phyloP scores from a whole-genome alignment of 495 filamentous ascomycete species.

The Echria macrotheca region DNA sequence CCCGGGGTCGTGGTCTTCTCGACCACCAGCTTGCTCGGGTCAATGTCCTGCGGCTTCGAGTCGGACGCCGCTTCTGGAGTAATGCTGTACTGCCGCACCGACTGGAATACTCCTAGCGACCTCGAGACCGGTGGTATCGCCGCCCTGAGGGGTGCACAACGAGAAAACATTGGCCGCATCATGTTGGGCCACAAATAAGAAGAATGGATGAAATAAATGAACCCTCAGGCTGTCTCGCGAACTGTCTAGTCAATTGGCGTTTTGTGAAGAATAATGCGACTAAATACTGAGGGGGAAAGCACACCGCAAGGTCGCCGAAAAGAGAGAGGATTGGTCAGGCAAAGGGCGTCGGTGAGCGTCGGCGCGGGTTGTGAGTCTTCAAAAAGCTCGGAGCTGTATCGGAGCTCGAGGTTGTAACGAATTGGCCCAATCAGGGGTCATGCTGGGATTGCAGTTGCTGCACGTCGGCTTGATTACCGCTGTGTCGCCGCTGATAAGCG shows the following conservation, averaged over 20 bases:
- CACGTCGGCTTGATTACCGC: neutral
- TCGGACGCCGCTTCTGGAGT: constrained; percentile 48
- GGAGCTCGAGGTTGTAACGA: constrained; percentile 17
- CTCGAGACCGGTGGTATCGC: constrained; percentile 23
- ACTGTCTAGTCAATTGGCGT: too few species aligned
- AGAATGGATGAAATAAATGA: neutral
- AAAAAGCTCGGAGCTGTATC: constrained; percentile 28
- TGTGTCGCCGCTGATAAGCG: constrained; percentile 8
- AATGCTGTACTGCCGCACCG: constrained; percentile 53
- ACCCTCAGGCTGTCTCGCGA: too few species aligned
- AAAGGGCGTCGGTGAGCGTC: neutral
- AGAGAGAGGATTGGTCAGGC: neutral
- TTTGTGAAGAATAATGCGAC: too few species aligned
- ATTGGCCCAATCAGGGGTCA: constrained; percentile 24
- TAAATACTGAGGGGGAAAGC: neutral
- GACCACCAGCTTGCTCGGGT: constrained; percentile 68
- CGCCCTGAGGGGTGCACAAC: constrained; percentile 18
- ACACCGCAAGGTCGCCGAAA: neutral
- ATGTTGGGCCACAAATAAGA: constrained; percentile 15
- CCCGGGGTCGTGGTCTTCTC: constrained; percentile 73
- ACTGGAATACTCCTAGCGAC: constrained; percentile 15
- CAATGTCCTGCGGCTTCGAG: constrained; percentile 52
- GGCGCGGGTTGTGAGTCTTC: neutral
- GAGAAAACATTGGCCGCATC: constrained; percentile 23
- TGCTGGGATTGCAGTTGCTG: constrained; percentile 2